These are phyloP conservation scores for Tuber microsphaerosporum DNA, from an alignment of 495 filamentous ascomycete genomes.

Conservation along the genomic window DNA sequence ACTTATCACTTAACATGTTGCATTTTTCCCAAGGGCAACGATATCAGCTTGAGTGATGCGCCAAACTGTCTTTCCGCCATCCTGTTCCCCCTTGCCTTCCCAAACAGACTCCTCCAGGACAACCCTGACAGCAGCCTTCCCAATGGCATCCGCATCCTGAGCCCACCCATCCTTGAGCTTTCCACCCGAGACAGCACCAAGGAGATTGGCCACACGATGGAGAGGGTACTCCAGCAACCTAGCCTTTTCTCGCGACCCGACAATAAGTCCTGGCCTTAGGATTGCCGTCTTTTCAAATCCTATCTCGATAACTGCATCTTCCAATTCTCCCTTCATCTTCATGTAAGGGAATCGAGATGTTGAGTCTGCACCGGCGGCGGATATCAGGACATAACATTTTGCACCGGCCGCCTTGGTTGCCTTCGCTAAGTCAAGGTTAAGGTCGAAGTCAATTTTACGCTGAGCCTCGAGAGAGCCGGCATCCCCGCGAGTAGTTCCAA, in stretches of 20 bases:
- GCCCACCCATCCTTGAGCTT: constrained; percentile 58
- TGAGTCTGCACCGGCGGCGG: constrained; percentile 49
- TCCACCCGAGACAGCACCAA: constrained; percentile 48
- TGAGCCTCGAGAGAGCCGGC: constrained; percentile 67
- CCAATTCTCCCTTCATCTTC: constrained; percentile 74
- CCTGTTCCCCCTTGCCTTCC: constrained; percentile 43
- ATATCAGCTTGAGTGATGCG: constrained; percentile 48
- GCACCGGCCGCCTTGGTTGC: constrained; percentile 58
- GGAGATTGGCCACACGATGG: constrained; percentile 47
- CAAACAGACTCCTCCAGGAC: constrained; percentile 44
- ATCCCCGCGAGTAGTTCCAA: constrained; percentile 59
- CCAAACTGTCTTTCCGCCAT: constrained; percentile 50
- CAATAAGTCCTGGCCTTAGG: constrained; percentile 64
- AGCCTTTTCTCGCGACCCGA: constrained; percentile 59
- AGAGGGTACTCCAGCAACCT: constrained; percentile 49
- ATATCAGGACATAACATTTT: constrained; percentile 63
- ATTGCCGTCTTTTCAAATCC: constrained; percentile 70
- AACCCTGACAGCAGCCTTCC: constrained; percentile 60
- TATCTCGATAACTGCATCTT: constrained; percentile 62
- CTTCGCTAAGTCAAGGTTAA: constrained; percentile 62
- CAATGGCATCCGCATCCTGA: constrained; percentile 70
- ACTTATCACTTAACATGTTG: not conserved
- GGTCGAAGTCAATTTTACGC: constrained; percentile 67
- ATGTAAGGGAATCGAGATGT: constrained; percentile 51
- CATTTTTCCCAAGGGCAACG: constrained; percentile 45